Evolutionary conservation across 192 early-diverging fungal species (phyloP).

Genomic region (Mortierella hygrophila): DNA sequence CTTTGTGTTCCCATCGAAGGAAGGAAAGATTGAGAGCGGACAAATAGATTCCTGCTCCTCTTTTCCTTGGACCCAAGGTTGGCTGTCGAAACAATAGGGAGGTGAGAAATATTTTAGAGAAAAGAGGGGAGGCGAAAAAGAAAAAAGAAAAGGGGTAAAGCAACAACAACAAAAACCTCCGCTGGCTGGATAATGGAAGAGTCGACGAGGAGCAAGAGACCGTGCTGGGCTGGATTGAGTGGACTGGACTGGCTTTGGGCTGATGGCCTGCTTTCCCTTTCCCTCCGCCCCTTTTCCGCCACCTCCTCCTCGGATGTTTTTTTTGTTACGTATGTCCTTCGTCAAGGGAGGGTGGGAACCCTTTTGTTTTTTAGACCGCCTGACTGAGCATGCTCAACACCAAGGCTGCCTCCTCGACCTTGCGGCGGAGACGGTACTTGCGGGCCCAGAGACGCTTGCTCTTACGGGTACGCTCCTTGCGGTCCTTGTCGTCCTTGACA

Average conservation of each 20-base stretch:
- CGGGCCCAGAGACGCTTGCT: constrained; percentile 53
- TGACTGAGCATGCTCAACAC: constrained; percentile 50
- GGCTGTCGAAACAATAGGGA: constrained; percentile 11
- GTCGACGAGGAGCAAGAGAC: not conserved
- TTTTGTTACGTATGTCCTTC: not conserved
- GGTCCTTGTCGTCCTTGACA: constrained; percentile 56
- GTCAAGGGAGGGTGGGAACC: not conserved
- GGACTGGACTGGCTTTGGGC: not conserved
- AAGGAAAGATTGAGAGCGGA: not conserved
- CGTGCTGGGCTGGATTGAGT: not conserved
- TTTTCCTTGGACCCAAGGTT: not conserved
- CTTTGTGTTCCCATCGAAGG: constrained; percentile 7
- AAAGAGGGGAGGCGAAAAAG: not conserved
- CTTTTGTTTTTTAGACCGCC: constrained; percentile 20
- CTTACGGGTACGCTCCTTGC: constrained; percentile 54
- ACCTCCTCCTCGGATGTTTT: constrained; percentile 8
- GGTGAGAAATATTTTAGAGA: not conserved
- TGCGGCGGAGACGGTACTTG: constrained; percentile 51
- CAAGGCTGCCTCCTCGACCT: constrained; percentile 51
- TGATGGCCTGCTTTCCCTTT: not conserved
- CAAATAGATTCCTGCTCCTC: constrained; percentile 15
- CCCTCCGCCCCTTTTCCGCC: not conserved
- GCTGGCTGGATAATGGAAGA: not conserved
- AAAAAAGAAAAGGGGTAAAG: not conserved
- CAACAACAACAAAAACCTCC: not conserved